Base-by-base conservation (phyloP, 2,329 filamentous ascomycete genomes). In the Botrytis pseudocinerea region DNA sequence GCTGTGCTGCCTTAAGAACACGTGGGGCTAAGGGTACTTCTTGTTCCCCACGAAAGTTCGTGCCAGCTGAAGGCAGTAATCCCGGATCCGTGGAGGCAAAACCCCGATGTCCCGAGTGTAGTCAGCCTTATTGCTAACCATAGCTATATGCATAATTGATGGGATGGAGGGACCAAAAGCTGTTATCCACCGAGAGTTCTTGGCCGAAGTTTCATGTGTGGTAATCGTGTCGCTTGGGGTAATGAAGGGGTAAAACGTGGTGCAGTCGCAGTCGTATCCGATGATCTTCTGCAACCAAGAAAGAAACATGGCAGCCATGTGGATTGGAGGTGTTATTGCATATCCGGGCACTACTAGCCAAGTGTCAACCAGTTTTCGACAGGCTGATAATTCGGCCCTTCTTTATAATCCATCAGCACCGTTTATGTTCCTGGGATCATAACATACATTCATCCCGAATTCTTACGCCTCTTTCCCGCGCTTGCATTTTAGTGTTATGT, bases 151-250 rank as follows among this genome's bases (percentile, higher is more conserved):
- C 65, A 57, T 57, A 32, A 32, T 3, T 69, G 48, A 42, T 25
- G 65, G 20, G 42, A 42, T 14, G 18, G 54, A 68, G 28, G 28
- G 60, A 54, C 12, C 38, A n/a, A 14, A 35, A 35, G 42, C 14
- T n/a, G 9, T 60, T 46, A 72, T 51, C 48, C 32, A 22, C 18
- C n/a, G 35, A 42, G 22, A 8, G 35, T 62, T 14, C 44, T 42
- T 32, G 25, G 48, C 28, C 4, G 32, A 48, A n/a, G 40, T 69
- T 61, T 72, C 63, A 54, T 72, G 51, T 72, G 62, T 69, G 48
- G 62, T 60, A 46, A 40, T 68, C 42, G 40, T 69, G 5, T 32
- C 35, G 14, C 12, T 44, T 35, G 20, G 44, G 42, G 16, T 3
- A 65, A 51, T 48, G 44, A 42, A 51, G 60, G 32, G 60, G 35